Conservation (phyloP, 2,329 filamentous ascomycete species). For the Apiospora koreana region DNA sequence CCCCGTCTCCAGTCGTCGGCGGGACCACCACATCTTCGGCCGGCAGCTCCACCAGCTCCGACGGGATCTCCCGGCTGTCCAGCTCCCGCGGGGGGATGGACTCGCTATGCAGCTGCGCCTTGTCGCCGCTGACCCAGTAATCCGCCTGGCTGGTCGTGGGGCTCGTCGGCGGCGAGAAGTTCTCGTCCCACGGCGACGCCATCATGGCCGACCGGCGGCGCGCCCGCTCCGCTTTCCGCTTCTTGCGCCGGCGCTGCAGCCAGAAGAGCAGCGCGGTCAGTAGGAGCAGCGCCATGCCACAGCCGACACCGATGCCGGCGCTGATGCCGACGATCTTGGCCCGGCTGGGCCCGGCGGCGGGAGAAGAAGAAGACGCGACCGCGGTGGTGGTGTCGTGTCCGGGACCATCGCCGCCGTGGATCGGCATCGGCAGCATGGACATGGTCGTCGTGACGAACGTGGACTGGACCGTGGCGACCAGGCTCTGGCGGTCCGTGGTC, state of each 20-base stretch:
- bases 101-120: background rate
- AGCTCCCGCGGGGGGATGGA: background rate
- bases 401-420: background rate
- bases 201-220: background rate
- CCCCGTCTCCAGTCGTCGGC: too few species aligned
- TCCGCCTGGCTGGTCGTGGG: background rate
- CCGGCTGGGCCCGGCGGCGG: background rate
- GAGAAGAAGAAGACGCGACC: background rate
- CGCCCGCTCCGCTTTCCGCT: background rate
- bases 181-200: background rate
- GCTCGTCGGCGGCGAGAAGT: background rate
- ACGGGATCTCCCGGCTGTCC: background rate
- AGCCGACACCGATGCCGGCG: background rate
- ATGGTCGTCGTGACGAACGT: background rate
- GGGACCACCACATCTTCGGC: background rate
- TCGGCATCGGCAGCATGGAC: background rate
- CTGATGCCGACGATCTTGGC: background rate
- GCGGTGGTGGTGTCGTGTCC: background rate
- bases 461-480: background rate
- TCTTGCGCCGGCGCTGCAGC: background rate
- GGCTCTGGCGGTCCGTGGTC: background rate
- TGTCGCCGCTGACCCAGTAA: background rate
- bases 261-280: background rate
- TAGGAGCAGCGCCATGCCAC: background rate
- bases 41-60: background rate